Conservation (phyloP, 2,329 filamentous ascomycete species). For the Sporothrix mexicana region DNA sequence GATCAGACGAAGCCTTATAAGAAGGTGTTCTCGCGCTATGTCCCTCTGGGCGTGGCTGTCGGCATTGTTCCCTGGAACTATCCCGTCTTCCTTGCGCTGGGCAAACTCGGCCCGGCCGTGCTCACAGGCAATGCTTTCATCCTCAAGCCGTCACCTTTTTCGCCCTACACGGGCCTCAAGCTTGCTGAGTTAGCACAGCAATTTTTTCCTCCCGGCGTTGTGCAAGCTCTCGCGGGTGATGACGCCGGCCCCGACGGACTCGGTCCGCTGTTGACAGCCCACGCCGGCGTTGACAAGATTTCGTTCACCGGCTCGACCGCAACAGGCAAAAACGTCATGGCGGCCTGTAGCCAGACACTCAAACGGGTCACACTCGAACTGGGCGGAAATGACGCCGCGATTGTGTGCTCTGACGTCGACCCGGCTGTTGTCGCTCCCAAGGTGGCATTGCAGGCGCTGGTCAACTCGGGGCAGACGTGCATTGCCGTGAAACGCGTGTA, state of each 20-base stretch:
- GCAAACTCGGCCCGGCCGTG: background rate
- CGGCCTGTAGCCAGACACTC: background rate
- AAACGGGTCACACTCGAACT: slow-evolving; percentile 16
- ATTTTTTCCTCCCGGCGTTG: background rate
- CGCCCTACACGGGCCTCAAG: slow-evolving; percentile 14
- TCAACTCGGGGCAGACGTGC: slow-evolving; percentile 12
- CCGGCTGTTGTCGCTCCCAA: background rate
- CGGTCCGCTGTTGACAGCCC: background rate
- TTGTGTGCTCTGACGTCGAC: background rate
- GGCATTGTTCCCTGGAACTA: slow-evolving; percentile 16
- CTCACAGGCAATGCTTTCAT: slow-evolving; percentile 1
- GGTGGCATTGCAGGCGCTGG: background rate
- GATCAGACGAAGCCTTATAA: background rate
- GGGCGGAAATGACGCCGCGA: background rate
- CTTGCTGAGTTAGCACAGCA: background rate
- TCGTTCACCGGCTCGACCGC: slow-evolving; percentile 18
- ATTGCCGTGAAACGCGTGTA: slow-evolving; percentile 14
- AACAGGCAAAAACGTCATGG: slow-evolving; percentile 11
- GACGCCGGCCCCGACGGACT: background rate
- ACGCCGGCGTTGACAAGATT: slow-evolving; percentile 8
- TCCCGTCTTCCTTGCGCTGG: background rate
- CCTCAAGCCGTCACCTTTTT: slow-evolving; percentile 3
- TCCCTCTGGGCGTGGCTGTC: slow-evolving; percentile 1
- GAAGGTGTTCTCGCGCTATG: background rate
- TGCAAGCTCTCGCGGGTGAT: slow-evolving; percentile 1